Conservation (phyloP, 2,329 filamentous ascomycete genomes). For the Beauveria brongniartii region DNA sequence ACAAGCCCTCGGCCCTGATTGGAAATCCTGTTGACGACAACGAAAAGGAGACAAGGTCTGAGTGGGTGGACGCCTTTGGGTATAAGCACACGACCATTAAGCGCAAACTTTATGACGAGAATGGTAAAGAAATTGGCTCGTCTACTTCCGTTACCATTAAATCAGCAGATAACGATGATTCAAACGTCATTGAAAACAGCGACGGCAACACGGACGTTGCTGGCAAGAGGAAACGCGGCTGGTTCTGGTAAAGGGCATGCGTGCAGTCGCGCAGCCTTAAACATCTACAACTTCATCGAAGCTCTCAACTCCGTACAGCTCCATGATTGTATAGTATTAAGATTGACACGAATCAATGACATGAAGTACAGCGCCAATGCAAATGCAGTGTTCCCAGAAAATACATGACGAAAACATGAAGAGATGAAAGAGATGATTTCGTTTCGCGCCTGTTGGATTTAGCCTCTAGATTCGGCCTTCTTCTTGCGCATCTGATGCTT, state of each 20-base stretch:
- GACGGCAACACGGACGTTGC: neutral
- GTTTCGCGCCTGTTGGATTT: neutral
- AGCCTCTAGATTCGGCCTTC: constrained; percentile 37
- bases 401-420: constrained; percentile 4
- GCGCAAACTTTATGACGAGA: constrained; percentile 30
- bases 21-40: constrained; percentile 20
- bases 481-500: constrained; percentile 75
- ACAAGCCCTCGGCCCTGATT: neutral
- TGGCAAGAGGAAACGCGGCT: constrained; percentile 5
- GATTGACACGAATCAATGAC: neutral
- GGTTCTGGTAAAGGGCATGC: neutral
- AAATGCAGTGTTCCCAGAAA: constrained; percentile 1
- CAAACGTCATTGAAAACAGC: neutral
- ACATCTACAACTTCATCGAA: neutral
- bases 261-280: neutral
- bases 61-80: constrained; percentile 35
- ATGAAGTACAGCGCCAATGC: constrained; percentile 6
- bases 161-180: constrained; percentile 19
- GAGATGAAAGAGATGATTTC: neutral
- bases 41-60: constrained; percentile 29
- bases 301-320: neutral
- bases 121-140: constrained; percentile 33
- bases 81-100: constrained; percentile 34
- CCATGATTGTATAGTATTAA: neutral
- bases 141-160: constrained; percentile 28